phyloP scores from a whole-genome alignment of 371 early-diverging fungal species.

The Mycotypha africana region DNA sequence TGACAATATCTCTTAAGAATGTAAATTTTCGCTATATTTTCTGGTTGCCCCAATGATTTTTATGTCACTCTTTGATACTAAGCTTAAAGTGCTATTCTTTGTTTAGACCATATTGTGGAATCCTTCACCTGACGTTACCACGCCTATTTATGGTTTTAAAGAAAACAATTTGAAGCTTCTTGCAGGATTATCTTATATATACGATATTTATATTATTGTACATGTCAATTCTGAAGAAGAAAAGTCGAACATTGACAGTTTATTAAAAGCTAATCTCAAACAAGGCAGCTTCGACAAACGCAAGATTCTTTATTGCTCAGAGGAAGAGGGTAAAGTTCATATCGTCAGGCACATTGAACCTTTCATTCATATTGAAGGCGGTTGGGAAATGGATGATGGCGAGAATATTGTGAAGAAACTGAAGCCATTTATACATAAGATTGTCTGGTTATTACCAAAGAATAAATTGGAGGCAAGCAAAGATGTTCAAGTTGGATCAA shows the following conservation, averaged over 20 bases:
- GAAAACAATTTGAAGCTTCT: conserved; percentile 28
- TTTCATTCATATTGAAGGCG: conserved; percentile 44
- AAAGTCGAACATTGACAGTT: conserved; percentile 17
- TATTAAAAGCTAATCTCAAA: conserved; percentile 21
- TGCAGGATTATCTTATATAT: conserved; percentile 19
- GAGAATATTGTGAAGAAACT: conserved; percentile 39
- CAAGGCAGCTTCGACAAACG: conserved; percentile 17
- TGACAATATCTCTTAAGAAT: conserved; percentile 45
- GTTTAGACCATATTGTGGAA: conserved; percentile 45
- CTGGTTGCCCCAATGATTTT: neutral
- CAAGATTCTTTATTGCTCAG: conserved; percentile 34
- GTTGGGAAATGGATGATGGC: conserved; percentile 49
- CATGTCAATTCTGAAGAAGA: conserved; percentile 38
- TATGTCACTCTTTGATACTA: too few relatives aligned
- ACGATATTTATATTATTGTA: conserved; percentile 37
- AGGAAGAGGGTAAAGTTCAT: conserved; percentile 45
- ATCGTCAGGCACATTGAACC: conserved; percentile 47
- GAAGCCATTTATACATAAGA: conserved; percentile 30
- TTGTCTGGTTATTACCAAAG: conserved; percentile 39
- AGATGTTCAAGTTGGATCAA: conserved; percentile 20
- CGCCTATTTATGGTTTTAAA: conserved; percentile 41
- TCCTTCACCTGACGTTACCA: conserved; percentile 43
- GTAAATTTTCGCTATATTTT: conserved; percentile 14
- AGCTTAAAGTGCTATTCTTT: too few relatives aligned
- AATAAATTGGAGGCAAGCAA: conserved; percentile 29